A percentile compares a stretch with the other conserved stretches of the same genome.
Conservation (phyloP, 2,329 filamentous ascomycete genomes). For the Colletotrichum coccodes region DNA sequence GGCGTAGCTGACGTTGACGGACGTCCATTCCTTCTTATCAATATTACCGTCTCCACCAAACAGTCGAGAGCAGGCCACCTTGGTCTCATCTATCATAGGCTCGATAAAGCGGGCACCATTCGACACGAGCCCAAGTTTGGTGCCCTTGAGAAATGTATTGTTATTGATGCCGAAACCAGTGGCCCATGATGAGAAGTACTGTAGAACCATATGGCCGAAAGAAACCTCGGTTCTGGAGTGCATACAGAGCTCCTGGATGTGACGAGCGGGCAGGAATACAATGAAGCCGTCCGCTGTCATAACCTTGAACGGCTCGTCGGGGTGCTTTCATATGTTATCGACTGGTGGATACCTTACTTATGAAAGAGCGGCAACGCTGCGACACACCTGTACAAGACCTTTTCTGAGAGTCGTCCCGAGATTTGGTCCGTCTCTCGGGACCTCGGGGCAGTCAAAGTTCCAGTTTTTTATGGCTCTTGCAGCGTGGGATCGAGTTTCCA, state of each 20-base stretch:
- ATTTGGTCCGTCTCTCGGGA: slow-evolving; percentile 7
- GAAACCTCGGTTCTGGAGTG: slow-evolving; percentile 9
- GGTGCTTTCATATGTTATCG: slow-evolving; percentile 9
- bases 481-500: not conserved
- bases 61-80: not conserved
- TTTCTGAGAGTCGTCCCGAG: slow-evolving; percentile 5
- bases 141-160: slow-evolving; percentile 4
- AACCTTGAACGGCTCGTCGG: slow-evolving; percentile 12
- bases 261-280: slow-evolving; percentile 3
- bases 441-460: slow-evolving; percentile 10
- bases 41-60: not conserved
- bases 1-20: slow-evolving; percentile 15
- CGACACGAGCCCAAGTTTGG: slow-evolving; percentile 3
- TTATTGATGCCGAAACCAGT: slow-evolving; percentile 10
- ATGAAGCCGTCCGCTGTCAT: slow-evolving; percentile 9
- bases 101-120: slow-evolving; percentile 4
- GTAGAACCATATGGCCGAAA: slow-evolving; percentile 9
- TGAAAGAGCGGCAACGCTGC: not conserved
- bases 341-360: not conserved
- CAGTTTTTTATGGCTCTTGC: not conserved
- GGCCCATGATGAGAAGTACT: slow-evolving; percentile 12
- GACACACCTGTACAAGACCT: slow-evolving; percentile 8
- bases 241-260: slow-evolving; percentile 16
- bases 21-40: not conserved
- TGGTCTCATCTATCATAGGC: slow-evolving; percentile 13